Conservation (phyloP, 2,329 filamentous ascomycete species). For the Didymella pinodella region DNA sequence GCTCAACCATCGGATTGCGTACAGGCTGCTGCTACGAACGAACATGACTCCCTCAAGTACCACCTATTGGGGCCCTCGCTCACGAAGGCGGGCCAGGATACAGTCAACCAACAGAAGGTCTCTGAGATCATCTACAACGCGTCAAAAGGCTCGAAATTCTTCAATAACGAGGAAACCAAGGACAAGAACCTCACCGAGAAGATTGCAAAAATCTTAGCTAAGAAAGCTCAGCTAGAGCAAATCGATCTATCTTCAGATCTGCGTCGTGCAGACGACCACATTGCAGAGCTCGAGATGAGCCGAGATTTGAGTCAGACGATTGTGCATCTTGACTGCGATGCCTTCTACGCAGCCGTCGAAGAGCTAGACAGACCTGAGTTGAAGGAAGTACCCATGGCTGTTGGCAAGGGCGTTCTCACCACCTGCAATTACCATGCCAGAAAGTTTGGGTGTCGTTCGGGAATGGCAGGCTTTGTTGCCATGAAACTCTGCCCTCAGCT, state of each 20-base stretch:
- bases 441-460: constrained; percentile 88
- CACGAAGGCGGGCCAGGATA: constrained; percentile 91
- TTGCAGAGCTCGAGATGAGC: constrained; percentile 77
- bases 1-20: constrained; percentile 1
- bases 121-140: constrained; percentile 97
- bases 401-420: constrained; percentile 76
- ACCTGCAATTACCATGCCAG: constrained; percentile 89
- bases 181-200: constrained; percentile 86
- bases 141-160: constrained; percentile 95
- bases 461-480: constrained; percentile 96
- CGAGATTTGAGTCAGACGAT: constrained; percentile 85
- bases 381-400: constrained; percentile 86
- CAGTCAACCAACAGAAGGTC: constrained; percentile 92
- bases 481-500: constrained; percentile 91
- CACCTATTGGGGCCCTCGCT: constrained; percentile 87
- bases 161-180: constrained; percentile 84
- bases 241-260: constrained; percentile 76
- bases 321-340: constrained; percentile 95
- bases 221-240: constrained; percentile 77
- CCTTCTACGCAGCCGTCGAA: constrained; percentile 96
- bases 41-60: constrained; percentile 81
- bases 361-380: constrained; percentile 78
- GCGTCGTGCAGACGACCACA: constrained; percentile 79
- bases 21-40: constrained; percentile 29
- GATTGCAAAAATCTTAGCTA: constrained; percentile 78